Base-by-base conservation (phyloP, 2,329 filamentous ascomycete species). In the Colletotrichum navitas region DNA sequence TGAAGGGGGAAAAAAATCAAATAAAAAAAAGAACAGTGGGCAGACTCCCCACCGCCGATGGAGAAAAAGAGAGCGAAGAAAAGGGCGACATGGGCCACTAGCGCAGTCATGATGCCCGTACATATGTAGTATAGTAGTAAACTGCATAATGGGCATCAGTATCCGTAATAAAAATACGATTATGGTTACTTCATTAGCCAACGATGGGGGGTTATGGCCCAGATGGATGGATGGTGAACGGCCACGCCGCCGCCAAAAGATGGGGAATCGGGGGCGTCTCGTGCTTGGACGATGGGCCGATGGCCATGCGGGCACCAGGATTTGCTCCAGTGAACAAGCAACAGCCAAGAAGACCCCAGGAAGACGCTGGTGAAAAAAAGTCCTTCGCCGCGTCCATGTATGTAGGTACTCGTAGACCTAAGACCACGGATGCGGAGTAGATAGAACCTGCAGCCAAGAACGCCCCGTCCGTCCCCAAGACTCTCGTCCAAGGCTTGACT, bases 51-150 rank as follows among this genome's bases (percentile, higher is more conserved):
- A 47, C 29, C 12, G 21, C n/a, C 4, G 18, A 51, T 24, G 58
- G 26, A 21, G 29, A 12, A n/a, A n/a, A n/a, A 60, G 49, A 14
- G 47, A 63, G 61, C 47, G 61, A 63, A 34, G 51, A 49, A 63
- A 63, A 54, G 41, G 39, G 47, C 61, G 61, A 47, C 21, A 10
- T 21, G 18, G 16, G 1, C 3, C 18, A 8, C 3, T 21, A 7
- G 39, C 18, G 18, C 2, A 21, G 41, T 21, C 18, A 43, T 29
- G 29, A 29, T 29, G 29, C 29, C 29, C 29, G 29, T 29, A 29
- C 29, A 29, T 29, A 29, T 4, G 4, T 29, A 29, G 29, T 4
- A 29, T 29, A 29, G 29, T 29, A 29, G 2, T 29, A 29, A 29
- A 2, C 29, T 29, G 4, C 29, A 29, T 29, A 29, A 41, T 3